phyloP scores from a whole-genome alignment of 768 basidiomycete genomes.

The Agaricus blazei region DNA sequence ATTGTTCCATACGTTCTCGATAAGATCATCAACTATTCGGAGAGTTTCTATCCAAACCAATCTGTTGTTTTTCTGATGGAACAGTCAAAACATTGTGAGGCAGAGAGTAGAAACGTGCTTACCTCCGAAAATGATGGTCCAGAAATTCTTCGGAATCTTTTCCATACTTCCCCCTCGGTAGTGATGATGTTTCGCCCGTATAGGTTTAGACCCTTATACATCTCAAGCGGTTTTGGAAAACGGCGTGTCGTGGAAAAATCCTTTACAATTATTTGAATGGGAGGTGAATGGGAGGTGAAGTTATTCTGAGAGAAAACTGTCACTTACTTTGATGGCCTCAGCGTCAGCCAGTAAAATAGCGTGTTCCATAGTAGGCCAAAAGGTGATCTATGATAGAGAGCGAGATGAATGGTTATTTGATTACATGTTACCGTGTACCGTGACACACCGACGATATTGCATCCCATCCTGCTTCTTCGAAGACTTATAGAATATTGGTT shows the following conservation, averaged over 20 bases:
- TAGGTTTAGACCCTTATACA: conserved; percentile 39
- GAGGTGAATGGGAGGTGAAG: background rate
- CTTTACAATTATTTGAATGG: conserved; percentile 20
- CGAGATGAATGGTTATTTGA: background rate
- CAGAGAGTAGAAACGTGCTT: conserved; percentile 8
- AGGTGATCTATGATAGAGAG: conserved; percentile 18
- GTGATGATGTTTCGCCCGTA: conserved; percentile 63
- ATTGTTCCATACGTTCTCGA: conserved; percentile 44
- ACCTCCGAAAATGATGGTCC: conserved; percentile 67
- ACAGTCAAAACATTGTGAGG: background rate
- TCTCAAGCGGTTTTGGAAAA: conserved; percentile 51
- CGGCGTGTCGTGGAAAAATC: conserved; percentile 45
- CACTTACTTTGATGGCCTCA: conserved; percentile 32
- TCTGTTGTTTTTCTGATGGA: conserved; percentile 35
- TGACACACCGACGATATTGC: conserved; percentile 26
- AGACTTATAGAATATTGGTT: background rate
- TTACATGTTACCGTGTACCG: background rate
- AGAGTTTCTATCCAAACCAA: conserved; percentile 45
- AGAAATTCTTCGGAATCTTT: conserved; percentile 55
- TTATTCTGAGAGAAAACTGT: background rate
- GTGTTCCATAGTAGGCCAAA: conserved; percentile 18
- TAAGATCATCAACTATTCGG: conserved; percentile 36
- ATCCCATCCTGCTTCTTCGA: conserved; percentile 27
- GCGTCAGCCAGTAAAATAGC: conserved; percentile 32
- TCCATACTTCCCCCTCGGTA: conserved; percentile 63